These are phyloP conservation scores for Saturnispora besseyi DNA, from an alignment of 805 yeast genomes.

Conservation along the genomic window DNA sequence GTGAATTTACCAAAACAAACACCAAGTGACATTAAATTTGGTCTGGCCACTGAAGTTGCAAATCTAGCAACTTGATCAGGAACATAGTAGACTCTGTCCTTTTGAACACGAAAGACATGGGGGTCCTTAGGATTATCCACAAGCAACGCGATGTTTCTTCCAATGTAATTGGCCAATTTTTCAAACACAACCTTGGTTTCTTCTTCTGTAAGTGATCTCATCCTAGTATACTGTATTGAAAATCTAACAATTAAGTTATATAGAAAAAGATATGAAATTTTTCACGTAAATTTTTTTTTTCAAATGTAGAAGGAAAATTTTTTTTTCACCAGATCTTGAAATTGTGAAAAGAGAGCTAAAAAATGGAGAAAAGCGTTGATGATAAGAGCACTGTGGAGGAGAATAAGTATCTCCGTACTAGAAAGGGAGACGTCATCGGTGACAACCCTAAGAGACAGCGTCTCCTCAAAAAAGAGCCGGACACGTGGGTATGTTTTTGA, in stretches of 20 bases:
- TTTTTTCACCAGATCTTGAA: slow-evolving; percentile 2
- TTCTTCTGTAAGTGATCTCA: slow-evolving; percentile 95
- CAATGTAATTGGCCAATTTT: slow-evolving; percentile 91
- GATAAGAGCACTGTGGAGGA: background rate
- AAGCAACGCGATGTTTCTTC: slow-evolving; percentile 84
- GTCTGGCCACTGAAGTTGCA: slow-evolving; percentile 87
- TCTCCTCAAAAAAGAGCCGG: slow-evolving; percentile 25
- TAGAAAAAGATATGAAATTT: background rate
- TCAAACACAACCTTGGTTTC: slow-evolving; percentile 95
- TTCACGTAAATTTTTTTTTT: background rate
- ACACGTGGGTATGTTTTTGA: slow-evolving; percentile 50
- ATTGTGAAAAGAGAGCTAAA: background rate
- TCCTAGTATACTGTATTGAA: slow-evolving; percentile 22
- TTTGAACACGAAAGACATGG: slow-evolving; percentile 91
- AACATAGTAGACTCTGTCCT: slow-evolving; percentile 93
- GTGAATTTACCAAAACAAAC: slow-evolving; percentile 94
- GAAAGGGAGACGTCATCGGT: slow-evolving; percentile 22
- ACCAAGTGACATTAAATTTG: slow-evolving; percentile 86
- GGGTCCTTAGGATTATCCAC: slow-evolving; percentile 83
- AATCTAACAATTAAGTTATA: background rate
- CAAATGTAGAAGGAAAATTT: background rate
- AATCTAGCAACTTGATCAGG: slow-evolving; percentile 71
- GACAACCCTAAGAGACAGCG: slow-evolving; percentile 25
- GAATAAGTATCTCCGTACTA: slow-evolving; percentile 12
- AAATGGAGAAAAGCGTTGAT: background rate